These are phyloP conservation scores for Zea mays DNA, from an alignment of 176 grass and related monocot species.

Conservation along the genomic window DNA sequence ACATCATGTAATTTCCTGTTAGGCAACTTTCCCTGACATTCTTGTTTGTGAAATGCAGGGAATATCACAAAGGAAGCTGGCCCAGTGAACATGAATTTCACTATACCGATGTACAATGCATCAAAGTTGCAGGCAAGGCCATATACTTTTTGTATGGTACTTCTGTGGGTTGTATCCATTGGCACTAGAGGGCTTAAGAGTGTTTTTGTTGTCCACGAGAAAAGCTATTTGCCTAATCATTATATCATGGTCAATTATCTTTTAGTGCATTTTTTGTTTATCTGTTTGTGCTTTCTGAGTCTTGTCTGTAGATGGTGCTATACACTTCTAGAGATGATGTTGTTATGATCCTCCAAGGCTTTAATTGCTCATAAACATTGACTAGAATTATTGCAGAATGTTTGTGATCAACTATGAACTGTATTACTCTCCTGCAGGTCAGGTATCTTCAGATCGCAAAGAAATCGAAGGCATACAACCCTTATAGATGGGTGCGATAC, in stretches of 20 bases:
- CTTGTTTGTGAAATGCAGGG: conserved; percentile 55
- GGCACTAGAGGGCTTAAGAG: neutral
- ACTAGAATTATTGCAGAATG: neutral
- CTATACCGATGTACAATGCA: conserved; percentile 96
- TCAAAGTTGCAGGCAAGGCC: conserved; percentile 84
- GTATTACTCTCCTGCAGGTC: conserved; percentile 55
- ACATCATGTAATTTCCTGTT: neutral
- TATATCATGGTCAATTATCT: neutral
- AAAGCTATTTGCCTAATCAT: neutral
- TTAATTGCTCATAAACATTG: conserved; percentile 11
- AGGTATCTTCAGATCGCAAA: conserved; percentile 98
- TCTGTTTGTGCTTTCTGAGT: neutral
- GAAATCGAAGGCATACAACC: conserved; percentile 96
- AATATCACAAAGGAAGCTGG: conserved; percentile 95
- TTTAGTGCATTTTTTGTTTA: neutral
- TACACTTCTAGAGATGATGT: neutral
- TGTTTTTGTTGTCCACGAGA: neutral
- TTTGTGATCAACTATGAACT: conserved; percentile 8
- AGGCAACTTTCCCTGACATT: conserved; percentile 13
- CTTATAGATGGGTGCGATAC: conserved; percentile 97
- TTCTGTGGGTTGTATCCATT: neutral
- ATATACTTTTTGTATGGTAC: conserved; percentile 7
- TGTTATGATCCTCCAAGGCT: conserved; percentile 24
- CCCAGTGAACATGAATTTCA: conserved; percentile 98
- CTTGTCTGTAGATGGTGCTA: neutral